Evolutionary conservation across 768 basidiomycete genomes (phyloP).

Genomic region (Tricholomella constricta): DNA sequence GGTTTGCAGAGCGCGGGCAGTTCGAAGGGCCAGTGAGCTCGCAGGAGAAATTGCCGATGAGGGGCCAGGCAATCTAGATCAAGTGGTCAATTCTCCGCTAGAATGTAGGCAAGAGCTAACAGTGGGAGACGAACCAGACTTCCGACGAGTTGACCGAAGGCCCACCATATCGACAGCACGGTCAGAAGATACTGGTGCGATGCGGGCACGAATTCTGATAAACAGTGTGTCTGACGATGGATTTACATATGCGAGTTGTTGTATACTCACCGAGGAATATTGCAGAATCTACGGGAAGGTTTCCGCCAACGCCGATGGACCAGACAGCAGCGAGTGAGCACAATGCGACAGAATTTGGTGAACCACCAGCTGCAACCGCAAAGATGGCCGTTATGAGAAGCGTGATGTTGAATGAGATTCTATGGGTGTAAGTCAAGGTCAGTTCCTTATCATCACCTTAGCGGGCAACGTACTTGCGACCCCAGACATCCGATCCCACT

Average conservation of each 20-base stretch:
- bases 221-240: neutral
- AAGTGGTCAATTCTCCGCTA: neutral
- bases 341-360: conserved; percentile 52
- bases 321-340: conserved; percentile 55
- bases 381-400: conserved; percentile 69
- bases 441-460: neutral
- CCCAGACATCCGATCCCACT: conserved; percentile 70
- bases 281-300: conserved; percentile 71
- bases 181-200: conserved; percentile 78
- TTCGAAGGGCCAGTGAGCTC: conserved; percentile 27
- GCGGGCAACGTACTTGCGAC: conserved; percentile 48
- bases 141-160: conserved; percentile 69
- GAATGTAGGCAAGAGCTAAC: neutral
- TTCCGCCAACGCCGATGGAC: conserved; percentile 71
- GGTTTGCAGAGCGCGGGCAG: conserved; percentile 53
- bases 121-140: conserved; percentile 31
- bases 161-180: conserved; percentile 80
- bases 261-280: conserved; percentile 63
- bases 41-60: conserved; percentile 72
- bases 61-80: conserved; percentile 68
- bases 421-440: conserved; percentile 18
- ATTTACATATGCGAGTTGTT: neutral
- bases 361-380: conserved; percentile 61
- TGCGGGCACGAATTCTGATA: conserved; percentile 65
- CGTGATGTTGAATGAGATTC: conserved; percentile 71